phyloP scores from a whole-genome alignment of 176 grass and related monocot species.

The Triticum monococcum region DNA sequence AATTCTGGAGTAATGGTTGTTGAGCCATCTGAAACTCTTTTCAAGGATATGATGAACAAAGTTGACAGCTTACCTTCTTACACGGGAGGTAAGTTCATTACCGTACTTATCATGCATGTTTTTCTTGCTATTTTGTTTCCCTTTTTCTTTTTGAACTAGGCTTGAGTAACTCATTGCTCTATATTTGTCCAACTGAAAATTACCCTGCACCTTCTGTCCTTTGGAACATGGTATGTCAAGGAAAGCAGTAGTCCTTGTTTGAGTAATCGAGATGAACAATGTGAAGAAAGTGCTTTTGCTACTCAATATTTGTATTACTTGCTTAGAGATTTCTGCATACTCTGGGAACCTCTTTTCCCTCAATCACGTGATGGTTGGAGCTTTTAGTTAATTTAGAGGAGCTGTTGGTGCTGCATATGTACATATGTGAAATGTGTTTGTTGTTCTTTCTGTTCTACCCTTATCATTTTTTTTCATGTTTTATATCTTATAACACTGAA shows the following conservation, averaged over 20 bases:
- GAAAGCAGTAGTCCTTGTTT: background rate
- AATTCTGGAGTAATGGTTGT: conserved; percentile 98
- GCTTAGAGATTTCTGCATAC: background rate
- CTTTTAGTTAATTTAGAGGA: background rate
- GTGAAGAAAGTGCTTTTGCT: background rate
- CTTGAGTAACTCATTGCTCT: background rate
- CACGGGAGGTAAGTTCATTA: conserved; percentile 67
- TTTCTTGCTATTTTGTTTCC: background rate
- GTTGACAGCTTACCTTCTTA: conserved; percentile 78
- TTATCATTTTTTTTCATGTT: background rate
- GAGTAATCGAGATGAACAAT: background rate
- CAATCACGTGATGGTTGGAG: background rate
- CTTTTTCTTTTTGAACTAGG: background rate
- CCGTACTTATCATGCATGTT: background rate
- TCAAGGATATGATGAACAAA: conserved; percentile 85
- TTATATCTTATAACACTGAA: background rate
- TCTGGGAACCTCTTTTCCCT: background rate
- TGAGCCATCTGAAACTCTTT: conserved; percentile 84
- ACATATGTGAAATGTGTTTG: conserved; percentile 1
- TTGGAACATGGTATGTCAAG: background rate
- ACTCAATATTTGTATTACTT: background rate
- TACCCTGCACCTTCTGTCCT: background rate
- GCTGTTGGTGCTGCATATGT: background rate
- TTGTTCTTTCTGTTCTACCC: background rate
- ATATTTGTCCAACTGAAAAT: background rate